Conservation (phyloP, 805 yeast genomes). For the Phaffomyces antillensis region DNA sequence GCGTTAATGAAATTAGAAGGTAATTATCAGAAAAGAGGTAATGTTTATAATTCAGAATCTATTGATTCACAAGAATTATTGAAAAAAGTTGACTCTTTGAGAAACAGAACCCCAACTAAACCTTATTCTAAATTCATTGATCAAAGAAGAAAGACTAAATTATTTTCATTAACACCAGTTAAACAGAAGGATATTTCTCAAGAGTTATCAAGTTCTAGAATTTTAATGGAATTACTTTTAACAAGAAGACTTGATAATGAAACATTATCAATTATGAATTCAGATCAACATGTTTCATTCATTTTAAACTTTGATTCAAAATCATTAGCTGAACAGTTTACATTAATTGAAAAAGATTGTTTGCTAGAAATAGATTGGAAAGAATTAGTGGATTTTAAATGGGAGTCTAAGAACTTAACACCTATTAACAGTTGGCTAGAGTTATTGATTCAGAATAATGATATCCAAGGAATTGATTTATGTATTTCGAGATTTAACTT, state of each 20-base stretch:
- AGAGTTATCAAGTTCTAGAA: conserved; percentile 24
- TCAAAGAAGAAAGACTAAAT: conserved; percentile 32
- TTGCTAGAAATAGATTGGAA: conserved; percentile 87
- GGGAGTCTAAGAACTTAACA: conserved; percentile 54
- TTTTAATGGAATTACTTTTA: conserved; percentile 33
- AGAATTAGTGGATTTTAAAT: conserved; percentile 68
- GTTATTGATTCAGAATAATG: conserved; percentile 50
- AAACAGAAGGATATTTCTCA: conserved; percentile 16
- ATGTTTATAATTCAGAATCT: conserved; percentile 4
- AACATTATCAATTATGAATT: conserved; percentile 19
- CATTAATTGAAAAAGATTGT: conserved; percentile 80
- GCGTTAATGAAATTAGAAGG: conserved; percentile 82
- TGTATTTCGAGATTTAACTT: conserved; percentile 82
- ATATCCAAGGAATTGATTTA: conserved; percentile 67
- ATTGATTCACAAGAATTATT: conserved; percentile 17
- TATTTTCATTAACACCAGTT: conserved; percentile 29
- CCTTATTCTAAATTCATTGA: conserved; percentile 28
- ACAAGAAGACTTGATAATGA: conserved; percentile 19
- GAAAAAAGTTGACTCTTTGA: conserved; percentile 14
- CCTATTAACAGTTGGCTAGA: conserved; percentile 83
- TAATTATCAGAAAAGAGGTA: conserved; percentile 25
- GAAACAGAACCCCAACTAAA: conserved; percentile 10
- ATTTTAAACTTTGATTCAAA: conserved; percentile 64
- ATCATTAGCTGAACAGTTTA: conserved; percentile 71
- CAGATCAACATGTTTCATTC: conserved; percentile 70